phyloP scores from a whole-genome alignment of 331 rosid species.

The Stylosanthes scabra region DNA sequence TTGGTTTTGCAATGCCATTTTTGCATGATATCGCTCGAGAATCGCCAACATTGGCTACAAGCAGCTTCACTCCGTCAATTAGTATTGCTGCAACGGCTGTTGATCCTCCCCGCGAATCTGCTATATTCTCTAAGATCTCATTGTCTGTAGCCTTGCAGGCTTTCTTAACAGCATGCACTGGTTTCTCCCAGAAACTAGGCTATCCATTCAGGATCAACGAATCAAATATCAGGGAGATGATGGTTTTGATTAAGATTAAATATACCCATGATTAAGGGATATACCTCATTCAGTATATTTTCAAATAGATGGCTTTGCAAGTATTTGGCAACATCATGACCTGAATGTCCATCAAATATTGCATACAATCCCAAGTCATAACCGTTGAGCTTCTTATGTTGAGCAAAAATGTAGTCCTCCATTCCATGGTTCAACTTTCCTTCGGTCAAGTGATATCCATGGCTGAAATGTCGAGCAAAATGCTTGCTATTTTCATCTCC shows the following conservation, averaged over 20 bases:
- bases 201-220: conserved; percentile 39
- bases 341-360: conserved; percentile 63
- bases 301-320: conserved; percentile 61
- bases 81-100: conserved; percentile 70
- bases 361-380: conserved; percentile 58
- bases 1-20: conserved; percentile 51
- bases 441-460: conserved; percentile 51
- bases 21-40: conserved; percentile 60
- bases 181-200: conserved; percentile 65
- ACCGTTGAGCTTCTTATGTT: conserved; percentile 49
- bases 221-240: conserved; percentile 7
- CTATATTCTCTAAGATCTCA: conserved; percentile 54
- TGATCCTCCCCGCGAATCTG: conserved; percentile 61
- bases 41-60: conserved; percentile 66
- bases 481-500: conserved; percentile 21
- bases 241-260: background rate
- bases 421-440: conserved; percentile 60
- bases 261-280: background rate
- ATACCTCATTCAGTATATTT: conserved; percentile 52
- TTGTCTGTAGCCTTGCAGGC: conserved; percentile 56
- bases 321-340: conserved; percentile 60
- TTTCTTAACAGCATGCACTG: conserved; percentile 56
- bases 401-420: conserved; percentile 60
- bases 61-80: conserved; percentile 53
- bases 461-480: conserved; percentile 44